Conservation (phyloP, 148 eudicot genomes). For the Gaultheria prostrata region DNA sequence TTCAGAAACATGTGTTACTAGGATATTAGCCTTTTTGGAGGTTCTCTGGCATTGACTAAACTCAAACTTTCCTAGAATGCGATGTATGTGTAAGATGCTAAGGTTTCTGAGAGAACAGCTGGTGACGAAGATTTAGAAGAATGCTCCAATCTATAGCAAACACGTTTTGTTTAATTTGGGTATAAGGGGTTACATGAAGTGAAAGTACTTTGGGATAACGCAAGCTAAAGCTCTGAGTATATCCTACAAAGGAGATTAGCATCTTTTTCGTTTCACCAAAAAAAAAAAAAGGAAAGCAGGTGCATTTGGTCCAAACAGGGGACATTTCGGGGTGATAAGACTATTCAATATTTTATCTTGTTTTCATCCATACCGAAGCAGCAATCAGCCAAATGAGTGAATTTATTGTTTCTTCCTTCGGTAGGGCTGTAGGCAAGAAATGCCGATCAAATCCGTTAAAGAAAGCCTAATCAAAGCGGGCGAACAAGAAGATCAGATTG, state of each 20-base stretch:
- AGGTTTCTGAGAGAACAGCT: not conserved
- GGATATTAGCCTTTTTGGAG: not conserved
- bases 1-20: not conserved
- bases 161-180: not conserved
- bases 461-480: too few relatives aligned
- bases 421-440: too few relatives aligned
- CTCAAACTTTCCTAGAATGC: not conserved
- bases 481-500: too few relatives aligned
- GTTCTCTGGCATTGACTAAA: not conserved
- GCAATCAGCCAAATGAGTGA: too few relatives aligned
- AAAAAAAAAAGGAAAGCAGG: not conserved
- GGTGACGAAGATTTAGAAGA: not conserved
- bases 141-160: not conserved
- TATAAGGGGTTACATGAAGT: not conserved
- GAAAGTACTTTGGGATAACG: not conserved
- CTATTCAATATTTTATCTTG: not conserved
- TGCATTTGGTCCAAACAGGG: not conserved
- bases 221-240: not conserved
- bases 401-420: too few relatives aligned
- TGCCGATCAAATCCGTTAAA: too few relatives aligned
- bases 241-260: not conserved
- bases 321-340: not conserved
- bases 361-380: not conserved
- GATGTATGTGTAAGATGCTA: not conserved
- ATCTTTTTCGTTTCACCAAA: not conserved